Percentiles rank a stretch among this genome's conserved stretches.
These are phyloP conservation scores for Capsicum baccatum DNA, from an alignment of 257 asterid species.

Conservation along the genomic window DNA sequence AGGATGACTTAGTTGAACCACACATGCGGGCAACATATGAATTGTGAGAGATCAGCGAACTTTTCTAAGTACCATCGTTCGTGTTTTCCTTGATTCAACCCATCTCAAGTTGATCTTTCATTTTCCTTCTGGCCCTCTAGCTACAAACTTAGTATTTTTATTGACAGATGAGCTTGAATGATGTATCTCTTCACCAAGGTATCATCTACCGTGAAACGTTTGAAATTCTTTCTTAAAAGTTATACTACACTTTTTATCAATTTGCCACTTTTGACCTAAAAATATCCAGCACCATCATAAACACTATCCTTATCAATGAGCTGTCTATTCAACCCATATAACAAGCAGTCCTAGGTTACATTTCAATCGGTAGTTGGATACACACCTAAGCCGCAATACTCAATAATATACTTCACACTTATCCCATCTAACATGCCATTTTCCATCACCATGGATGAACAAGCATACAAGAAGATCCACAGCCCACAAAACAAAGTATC, in stretches of 20 bases:
- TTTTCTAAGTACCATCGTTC: background rate
- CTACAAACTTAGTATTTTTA: background rate
- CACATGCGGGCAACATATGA: background rate
- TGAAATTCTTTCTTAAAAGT: background rate
- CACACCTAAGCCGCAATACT: background rate
- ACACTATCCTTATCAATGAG: background rate
- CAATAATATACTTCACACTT: background rate
- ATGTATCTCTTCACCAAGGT: background rate
- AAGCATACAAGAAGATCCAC: constrained; percentile 16
- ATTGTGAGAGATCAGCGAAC: background rate
- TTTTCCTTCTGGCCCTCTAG: background rate
- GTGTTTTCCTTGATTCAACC: background rate
- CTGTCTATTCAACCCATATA: background rate
- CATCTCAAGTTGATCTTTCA: background rate
- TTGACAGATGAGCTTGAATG: background rate
- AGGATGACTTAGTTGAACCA: background rate
- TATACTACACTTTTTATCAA: background rate
- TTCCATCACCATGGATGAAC: constrained; percentile 13
- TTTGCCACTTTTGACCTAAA: background rate
- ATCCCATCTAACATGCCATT: background rate
- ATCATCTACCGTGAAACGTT: background rate
- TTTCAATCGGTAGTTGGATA: background rate
- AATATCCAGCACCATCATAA: background rate
- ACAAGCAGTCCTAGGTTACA: background rate
- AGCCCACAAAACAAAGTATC: background rate